Evolutionary conservation across 163 green algal species (phyloP), one percentile per base, ranked within the genome.

Genomic region (Prototheca cutis): DNA sequence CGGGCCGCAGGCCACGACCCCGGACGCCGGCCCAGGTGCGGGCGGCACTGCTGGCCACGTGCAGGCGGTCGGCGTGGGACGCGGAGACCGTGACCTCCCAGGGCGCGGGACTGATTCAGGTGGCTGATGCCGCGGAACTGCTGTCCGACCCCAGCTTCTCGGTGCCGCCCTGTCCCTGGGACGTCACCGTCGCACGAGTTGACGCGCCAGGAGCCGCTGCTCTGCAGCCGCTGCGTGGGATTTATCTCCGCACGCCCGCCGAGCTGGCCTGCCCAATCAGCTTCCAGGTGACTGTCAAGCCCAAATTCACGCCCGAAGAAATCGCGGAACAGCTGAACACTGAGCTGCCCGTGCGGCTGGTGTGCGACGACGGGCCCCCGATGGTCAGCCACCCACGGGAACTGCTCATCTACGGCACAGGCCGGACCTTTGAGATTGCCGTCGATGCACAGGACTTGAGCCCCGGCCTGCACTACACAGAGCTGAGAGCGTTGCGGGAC

Each of bases 221-320:
- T n/a, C n/a, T n/a, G n/a, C n/a, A n/a, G n/a, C n/a, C 10, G 17
- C 10, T 28, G 23, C 48, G 73, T 4, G 78, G 78, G 31, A 61
- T 86, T 49, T 87, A 89, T 66, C 69, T 95, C 51, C 66, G 86
- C 0, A 75, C 94, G 47, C n/a, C n/a, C n/a, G n/a, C n/a, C n/a
- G n/a, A n/a, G n/a, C n/a, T n/a, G n/a, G n/a, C n/a, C n/a, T n/a
- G n/a, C n/a, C n/a, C n/a, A n/a, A n/a, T n/a, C n/a, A n/a, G n/a
- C n/a, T n/a, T n/a, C n/a, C n/a, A 15, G 36, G 36, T 45, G 36
- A 45, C 36, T 10, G 36, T 45, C 36, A 45, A 45, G 36, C 36
- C 36, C 36, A 21, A 15, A 15, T 45, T 45, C 36, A 45, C 13
- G 36, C 81, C 81, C 1, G 32, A 77, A 23, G 76, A 91, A 24